A percentile compares a stretch with the other conserved stretches of the same genome.
phyloP scores from a whole-genome alignment of 345 rosid species.

The Dipteronia dyeriana region DNA sequence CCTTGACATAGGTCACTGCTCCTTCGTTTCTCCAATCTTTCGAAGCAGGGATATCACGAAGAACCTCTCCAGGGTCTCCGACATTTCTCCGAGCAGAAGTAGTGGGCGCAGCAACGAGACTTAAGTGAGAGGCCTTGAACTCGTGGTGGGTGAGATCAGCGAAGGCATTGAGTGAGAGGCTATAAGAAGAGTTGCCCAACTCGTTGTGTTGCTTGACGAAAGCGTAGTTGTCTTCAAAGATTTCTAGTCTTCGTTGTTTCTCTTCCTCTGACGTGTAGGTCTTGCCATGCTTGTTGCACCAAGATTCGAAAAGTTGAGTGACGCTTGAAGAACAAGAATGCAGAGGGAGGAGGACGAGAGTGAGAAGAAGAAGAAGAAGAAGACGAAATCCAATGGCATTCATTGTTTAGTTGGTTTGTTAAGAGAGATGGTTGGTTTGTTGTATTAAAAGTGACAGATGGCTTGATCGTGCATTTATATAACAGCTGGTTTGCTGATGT shows the following conservation, averaged over 20 bases:
- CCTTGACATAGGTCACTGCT: conserved; percentile 77
- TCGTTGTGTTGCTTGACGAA: conserved; percentile 60
- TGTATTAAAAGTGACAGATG: background rate
- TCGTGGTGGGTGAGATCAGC: conserved; percentile 87
- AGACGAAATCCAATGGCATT: background rate
- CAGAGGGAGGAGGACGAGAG: conserved; percentile 12
- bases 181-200: conserved; percentile 43
- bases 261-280: conserved; percentile 55
- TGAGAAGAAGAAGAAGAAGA: background rate
- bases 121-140: conserved; percentile 72
- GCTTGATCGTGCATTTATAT: too few species aligned
- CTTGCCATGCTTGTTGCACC: conserved; percentile 67
- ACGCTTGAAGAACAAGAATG: conserved; percentile 36
- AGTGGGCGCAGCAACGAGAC: conserved; percentile 49
- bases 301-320: conserved; percentile 57
- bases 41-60: conserved; percentile 49
- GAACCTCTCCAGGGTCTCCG: background rate
- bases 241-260: conserved; percentile 51
- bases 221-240: conserved; percentile 65
- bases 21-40: conserved; percentile 85
- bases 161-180: conserved; percentile 73
- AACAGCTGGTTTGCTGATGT: too few species aligned
- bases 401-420: background rate
- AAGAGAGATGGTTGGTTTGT: too few species aligned
- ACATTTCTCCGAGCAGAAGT: conserved; percentile 20